Conservation (phyloP, 345 rosid species). For the Populus davidiana region DNA sequence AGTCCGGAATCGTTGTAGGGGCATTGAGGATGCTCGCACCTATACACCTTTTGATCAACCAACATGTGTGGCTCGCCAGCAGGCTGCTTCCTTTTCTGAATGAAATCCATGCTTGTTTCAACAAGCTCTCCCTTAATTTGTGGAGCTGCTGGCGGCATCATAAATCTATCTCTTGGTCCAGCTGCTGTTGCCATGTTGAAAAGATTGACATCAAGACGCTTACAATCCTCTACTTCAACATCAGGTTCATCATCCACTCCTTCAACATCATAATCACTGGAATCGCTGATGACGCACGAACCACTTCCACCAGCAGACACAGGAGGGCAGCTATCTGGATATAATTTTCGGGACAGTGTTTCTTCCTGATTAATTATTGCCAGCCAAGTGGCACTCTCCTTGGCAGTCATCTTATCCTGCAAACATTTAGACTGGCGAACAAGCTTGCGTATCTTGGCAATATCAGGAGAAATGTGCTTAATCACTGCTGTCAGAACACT, state of each 20-base stretch:
- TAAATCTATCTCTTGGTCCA: conserved; percentile 25
- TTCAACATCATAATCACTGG: conserved; percentile 74
- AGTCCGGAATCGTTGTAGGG: conserved; percentile 45
- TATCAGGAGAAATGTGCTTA: conserved; percentile 77
- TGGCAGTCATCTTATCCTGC: conserved; percentile 91
- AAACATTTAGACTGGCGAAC: conserved; percentile 81
- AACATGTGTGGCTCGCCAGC: conserved; percentile 28
- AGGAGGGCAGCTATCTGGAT: conserved; percentile 55
- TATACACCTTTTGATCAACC: conserved; percentile 36
- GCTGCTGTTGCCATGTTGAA: conserved; percentile 29
- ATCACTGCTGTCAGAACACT: conserved; percentile 76
- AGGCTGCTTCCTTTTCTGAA: conserved; percentile 54
- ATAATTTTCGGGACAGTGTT: conserved; percentile 52
- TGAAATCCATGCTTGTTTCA: conserved; percentile 30
- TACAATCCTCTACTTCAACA: conserved; percentile 43
- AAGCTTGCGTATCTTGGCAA: conserved; percentile 69
- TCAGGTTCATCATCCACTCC: conserved; percentile 37
- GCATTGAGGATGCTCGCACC: conserved; percentile 59
- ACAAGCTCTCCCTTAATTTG: conserved; percentile 54
- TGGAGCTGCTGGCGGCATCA: conserved; percentile 35
- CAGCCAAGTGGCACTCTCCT: conserved; percentile 83
- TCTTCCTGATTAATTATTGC: conserved; percentile 73
- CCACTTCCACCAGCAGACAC: conserved; percentile 44
- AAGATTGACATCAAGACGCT: conserved; percentile 40
- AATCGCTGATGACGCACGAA: conserved; percentile 45